Base-by-base conservation (phyloP, 2,329 filamentous ascomycete species). In the Cordyceps pruinosa region DNA sequence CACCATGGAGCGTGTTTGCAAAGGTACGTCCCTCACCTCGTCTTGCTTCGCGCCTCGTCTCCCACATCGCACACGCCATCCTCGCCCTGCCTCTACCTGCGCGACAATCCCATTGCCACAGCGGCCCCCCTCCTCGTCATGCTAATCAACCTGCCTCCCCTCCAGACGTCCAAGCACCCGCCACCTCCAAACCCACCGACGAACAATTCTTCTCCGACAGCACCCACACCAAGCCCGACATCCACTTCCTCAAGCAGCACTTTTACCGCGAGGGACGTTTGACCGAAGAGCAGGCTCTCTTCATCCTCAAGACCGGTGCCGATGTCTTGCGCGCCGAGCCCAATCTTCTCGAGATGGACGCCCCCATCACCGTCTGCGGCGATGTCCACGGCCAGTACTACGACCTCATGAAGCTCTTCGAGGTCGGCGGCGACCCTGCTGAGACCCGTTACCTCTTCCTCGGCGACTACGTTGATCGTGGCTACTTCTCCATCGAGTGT, bases 341-440 rank as follows among this genome's bases (percentile, higher is more conserved):
- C 63, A 99, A 97, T 73, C 79, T 99, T 63, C 81, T 99, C 64
- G 94, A 99, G 79, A 99, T 99, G 94, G 94, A 99, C 73, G 94
- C 94, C 41, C 94, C 94, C 60, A 99, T 99, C 70, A 99, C 94
- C 10, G 94, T 99, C 51, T 99, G 94, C 68, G 94, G 94, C 70
- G 94, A 99, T 69, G 92, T 99, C 56, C 94, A 99, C 74, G 94
- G 94, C 64, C 94, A 99, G 76, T 99, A 97, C 77, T 99, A 96
- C 73, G 94, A 99, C 73, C 76, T 99, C 70, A 99, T 99, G 94
- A 99, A 99, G 80, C 82, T 99, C 34, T 99, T 99, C 68, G 94
- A 99, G 74, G 94, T 99, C 52, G 94, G 94, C 64, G 94, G 94
- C 62, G 94, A 99, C 72, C 94, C 94, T 41, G 85, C 93, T 55